Conservation (phyloP, 2,329 filamentous ascomycete species). For the Penicillium sp. region DNA sequence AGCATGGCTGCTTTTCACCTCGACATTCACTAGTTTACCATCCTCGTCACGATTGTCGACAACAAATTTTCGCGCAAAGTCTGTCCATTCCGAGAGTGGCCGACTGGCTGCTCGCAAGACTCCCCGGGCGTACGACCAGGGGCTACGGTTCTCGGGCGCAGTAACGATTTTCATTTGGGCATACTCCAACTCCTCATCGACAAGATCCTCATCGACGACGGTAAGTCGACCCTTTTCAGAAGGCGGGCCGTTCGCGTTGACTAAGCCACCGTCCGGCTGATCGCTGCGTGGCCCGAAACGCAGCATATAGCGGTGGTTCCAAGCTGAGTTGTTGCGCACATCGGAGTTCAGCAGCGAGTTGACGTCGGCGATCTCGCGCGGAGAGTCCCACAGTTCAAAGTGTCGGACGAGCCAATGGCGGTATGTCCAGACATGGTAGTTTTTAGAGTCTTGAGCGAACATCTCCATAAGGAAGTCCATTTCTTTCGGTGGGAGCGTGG, state of each 20-base stretch:
- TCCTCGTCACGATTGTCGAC: slow-evolving; percentile 49
- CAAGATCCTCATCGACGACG: slow-evolving; percentile 63
- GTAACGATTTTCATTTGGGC: slow-evolving; percentile 73
- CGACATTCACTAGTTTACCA: slow-evolving; percentile 30
- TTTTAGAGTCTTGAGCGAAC: slow-evolving; percentile 86
- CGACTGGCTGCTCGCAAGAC: slow-evolving; percentile 70
- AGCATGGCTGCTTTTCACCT: slow-evolving; percentile 66
- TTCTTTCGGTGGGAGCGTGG: slow-evolving; percentile 69
- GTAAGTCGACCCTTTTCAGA: slow-evolving; percentile 38
- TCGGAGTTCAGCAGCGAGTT: slow-evolving; percentile 77
- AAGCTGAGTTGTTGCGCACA: slow-evolving; percentile 94
- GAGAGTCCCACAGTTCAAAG: slow-evolving; percentile 62
- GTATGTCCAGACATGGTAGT: slow-evolving; percentile 99
- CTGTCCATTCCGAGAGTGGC: slow-evolving; percentile 54
- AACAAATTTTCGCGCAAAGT: slow-evolving; percentile 61
- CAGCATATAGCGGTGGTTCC: slow-evolving; percentile 97
- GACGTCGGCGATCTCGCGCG: slow-evolving; percentile 69
- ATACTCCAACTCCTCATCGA: slow-evolving; percentile 77
- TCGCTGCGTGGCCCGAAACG: slow-evolving; percentile 69
- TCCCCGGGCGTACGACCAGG: slow-evolving; percentile 90
- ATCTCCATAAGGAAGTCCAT: slow-evolving; percentile 77
- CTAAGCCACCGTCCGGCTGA: slow-evolving; percentile 44
- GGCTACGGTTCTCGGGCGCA: slow-evolving; percentile 90
- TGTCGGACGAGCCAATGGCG: slow-evolving; percentile 76
- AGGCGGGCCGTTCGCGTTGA: slow-evolving; percentile 26